Conservation (phyloP, 768 basidiomycete genomes). For the Multifurca ochricompacta region DNA sequence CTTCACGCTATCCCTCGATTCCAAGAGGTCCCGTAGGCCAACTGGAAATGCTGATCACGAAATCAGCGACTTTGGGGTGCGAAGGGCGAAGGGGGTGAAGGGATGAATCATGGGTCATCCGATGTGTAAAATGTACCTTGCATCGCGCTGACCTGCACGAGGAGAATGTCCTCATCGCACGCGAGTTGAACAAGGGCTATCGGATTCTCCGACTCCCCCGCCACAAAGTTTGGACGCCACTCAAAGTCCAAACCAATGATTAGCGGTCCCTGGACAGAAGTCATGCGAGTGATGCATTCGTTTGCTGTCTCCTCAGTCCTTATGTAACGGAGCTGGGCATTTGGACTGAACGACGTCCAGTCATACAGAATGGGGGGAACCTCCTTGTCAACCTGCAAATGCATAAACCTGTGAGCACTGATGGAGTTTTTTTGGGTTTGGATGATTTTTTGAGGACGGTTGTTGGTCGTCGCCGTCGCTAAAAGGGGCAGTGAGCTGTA, state of each 20-base stretch:
- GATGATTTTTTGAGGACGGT: neutral
- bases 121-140: constrained; percentile 25
- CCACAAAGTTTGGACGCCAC: constrained; percentile 59
- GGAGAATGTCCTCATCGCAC: constrained; percentile 42
- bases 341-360: constrained; percentile 4
- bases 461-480: neutral
- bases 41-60: constrained; percentile 17
- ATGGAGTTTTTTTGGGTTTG: neutral
- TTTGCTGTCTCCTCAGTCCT: constrained; percentile 14
- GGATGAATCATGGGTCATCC: no score
- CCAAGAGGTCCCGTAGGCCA: constrained; percentile 44
- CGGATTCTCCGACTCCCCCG: constrained; percentile 51
- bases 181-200: constrained; percentile 73
- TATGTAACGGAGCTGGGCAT: constrained; percentile 15
- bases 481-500: no score
- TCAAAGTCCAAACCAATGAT: constrained; percentile 67
- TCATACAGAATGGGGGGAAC: neutral
- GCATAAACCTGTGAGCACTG: neutral
- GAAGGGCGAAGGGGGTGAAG: neutral
- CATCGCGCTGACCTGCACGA: constrained; percentile 64
- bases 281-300: constrained; percentile 2
- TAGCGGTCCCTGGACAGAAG: neutral
- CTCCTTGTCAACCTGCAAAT: neutral
- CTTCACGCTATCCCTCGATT: constrained; percentile 48
- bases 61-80: neutral